Base-by-base conservation (phyloP, 805 yeast genomes). In the Starmerella geochares region DNA sequence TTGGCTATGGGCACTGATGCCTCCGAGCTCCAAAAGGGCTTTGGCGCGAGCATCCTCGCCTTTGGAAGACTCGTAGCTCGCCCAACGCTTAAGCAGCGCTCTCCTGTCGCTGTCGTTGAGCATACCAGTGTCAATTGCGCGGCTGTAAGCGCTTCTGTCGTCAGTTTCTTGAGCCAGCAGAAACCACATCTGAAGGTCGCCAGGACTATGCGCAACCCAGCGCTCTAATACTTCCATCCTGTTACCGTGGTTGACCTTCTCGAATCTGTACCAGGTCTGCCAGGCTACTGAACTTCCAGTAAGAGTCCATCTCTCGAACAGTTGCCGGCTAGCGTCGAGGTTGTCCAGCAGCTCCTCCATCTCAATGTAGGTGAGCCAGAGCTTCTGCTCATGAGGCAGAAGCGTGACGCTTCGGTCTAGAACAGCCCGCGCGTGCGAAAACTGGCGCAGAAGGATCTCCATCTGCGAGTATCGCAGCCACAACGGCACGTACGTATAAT, bases 381-480 rank as follows among this genome's bases (percentile, higher is more conserved):
- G 67, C 62, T 88, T 88, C 58, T 83, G 88, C 3, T 82, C 79
- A 23, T 85, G 70, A 0, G 97, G 97, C 23, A 88, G 67, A 0
- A 78, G 64, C 1, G 79, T 74, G 0, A 83, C 79, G 0, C 86
- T 94, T 38, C 96, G 69, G 47, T 86, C 87, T 27, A 90, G 68
- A 24, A 92, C 59, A 61, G 90, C 88, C 57, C 95, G 69, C 0
- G 96, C 96, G 67, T 88, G 96, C 60, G 86, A 86, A 48, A 86
- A 73, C 58, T 82, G 86, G 54, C 78, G 76, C 33, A 74, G 71
- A 53, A 80, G 76, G 39, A 88, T 67, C 67, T 92, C 97, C 33
- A 79, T 64, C 59, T 86, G 87, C 10, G 85, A 76, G 64, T 92
- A 90, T 19, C 85, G 73, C 3, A 81, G 71, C 97, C 98, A 90